A percentile compares a stretch with the other conserved stretches of the same genome.
These are phyloP conservation scores for Prunus mume DNA, from an alignment of 306 rosid species.

Conservation along the genomic window DNA sequence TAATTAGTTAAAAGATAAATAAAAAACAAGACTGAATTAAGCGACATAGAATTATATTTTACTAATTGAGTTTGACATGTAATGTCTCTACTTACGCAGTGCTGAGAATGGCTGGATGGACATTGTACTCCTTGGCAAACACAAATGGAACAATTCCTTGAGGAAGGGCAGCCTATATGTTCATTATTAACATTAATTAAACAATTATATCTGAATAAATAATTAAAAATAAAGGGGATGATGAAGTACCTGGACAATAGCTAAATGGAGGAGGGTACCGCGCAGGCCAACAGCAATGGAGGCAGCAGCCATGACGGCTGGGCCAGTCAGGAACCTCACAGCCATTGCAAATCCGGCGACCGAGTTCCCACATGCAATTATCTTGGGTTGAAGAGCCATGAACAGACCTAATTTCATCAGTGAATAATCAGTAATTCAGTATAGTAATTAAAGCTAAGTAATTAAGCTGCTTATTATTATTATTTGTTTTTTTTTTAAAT, in stretches of 20 bases:
- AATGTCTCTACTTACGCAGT: conserved; percentile 56
- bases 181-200: background rate
- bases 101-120: conserved; percentile 93
- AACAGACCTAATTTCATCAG: conserved; percentile 58
- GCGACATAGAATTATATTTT: background rate
- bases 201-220: background rate
- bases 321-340: conserved; percentile 88
- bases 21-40: background rate
- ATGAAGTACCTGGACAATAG: conserved; percentile 84
- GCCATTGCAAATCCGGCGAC: conserved; percentile 95
- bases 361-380: conserved; percentile 97
- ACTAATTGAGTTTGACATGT: background rate
- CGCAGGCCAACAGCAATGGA: conserved; percentile 92
- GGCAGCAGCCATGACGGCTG: conserved; percentile 96
- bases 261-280: conserved; percentile 82
- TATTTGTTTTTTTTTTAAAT: background rate
- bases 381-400: conserved; percentile 98
- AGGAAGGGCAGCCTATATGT: conserved; percentile 83
- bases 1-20: background rate
- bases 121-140: conserved; percentile 96
- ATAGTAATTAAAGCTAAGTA: no score
- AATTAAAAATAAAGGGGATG: background rate
- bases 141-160: conserved; percentile 99
- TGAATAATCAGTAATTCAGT: background rate
- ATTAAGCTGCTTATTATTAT: no score